Evolutionary conservation across 805 yeast species (phyloP).

Genomic region (Nakazawaea populi): DNA sequence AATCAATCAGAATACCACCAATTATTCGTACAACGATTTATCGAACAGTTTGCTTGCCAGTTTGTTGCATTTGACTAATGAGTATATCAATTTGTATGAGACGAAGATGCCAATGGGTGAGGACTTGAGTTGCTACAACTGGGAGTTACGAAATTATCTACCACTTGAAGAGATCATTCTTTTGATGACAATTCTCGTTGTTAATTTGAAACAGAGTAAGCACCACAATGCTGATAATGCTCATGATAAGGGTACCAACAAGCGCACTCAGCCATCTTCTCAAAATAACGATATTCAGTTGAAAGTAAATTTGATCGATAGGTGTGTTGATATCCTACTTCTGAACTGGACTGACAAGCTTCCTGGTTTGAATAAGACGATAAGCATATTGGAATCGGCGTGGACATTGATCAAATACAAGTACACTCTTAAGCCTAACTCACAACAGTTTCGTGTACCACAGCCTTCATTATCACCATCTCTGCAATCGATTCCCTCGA

Average conservation of each 20-base stretch:
- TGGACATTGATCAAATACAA: constrained; percentile 20
- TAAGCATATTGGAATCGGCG: constrained; percentile 15
- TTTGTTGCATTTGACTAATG: constrained; percentile 48
- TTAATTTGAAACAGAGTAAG: constrained; percentile 38
- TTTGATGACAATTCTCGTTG: constrained; percentile 44
- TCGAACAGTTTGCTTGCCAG: constrained; percentile 51
- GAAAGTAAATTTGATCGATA: constrained; percentile 22
- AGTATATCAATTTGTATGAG: constrained; percentile 46
- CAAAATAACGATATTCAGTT: constrained; percentile 14
- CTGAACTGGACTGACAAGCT: constrained; percentile 19
- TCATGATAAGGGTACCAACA: too few species aligned
- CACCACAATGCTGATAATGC: constrained; percentile 18
- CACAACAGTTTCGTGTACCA: constrained; percentile 2
- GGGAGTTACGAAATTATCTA: constrained; percentile 57
- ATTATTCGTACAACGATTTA: constrained; percentile 45
- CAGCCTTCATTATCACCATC: constrained; percentile 11
- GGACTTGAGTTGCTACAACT: constrained; percentile 47
- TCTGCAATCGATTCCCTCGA: not conserved
- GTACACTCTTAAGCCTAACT: constrained; percentile 10
- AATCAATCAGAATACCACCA: not conserved
- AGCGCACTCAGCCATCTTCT: too few species aligned
- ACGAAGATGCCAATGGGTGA: constrained; percentile 21
- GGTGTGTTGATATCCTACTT: constrained; percentile 14
- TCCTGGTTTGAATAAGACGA: constrained; percentile 16
- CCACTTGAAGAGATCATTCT: constrained; percentile 55